Percentiles rank a stretch among this genome's conserved stretches.
These are phyloP conservation scores for Neovahlkampfia damariscottae DNA, from an alignment of 78 protist genomes.

Conservation along the genomic window DNA sequence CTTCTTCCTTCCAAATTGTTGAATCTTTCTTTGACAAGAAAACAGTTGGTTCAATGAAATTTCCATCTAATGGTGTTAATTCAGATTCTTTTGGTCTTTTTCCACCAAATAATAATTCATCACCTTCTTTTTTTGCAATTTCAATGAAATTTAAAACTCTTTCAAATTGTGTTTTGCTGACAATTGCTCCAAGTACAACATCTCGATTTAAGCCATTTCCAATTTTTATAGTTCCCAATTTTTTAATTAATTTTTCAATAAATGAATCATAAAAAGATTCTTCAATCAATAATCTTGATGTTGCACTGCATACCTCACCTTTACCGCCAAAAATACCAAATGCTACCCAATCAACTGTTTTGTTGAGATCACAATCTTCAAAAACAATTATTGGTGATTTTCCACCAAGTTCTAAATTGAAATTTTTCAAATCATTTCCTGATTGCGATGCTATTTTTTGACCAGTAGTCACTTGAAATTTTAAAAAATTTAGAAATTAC, in stretches of 20 bases:
- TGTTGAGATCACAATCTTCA: conserved; percentile 63
- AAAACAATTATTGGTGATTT: conserved; percentile 75
- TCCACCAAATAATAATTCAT: conserved; percentile 11
- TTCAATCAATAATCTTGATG: conserved; percentile 46
- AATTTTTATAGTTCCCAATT: not conserved
- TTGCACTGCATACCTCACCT: conserved; percentile 58
- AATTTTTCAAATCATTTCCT: conserved; percentile 1
- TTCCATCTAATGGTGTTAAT: conserved; percentile 24
- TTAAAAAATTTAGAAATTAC: no score
- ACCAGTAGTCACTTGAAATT: no score
- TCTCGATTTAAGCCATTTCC: conserved; percentile 17
- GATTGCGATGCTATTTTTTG: conserved; percentile 25
- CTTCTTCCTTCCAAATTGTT: conserved; percentile 35
- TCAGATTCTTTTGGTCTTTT: not conserved
- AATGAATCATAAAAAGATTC: conserved; percentile 40
- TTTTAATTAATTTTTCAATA: not conserved
- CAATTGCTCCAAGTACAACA: conserved; percentile 19
- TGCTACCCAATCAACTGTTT: conserved; percentile 27
- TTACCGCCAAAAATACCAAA: conserved; percentile 40
- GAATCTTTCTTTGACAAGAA: conserved; percentile 14
- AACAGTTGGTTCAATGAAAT: conserved; percentile 44
- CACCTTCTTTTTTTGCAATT: conserved; percentile 36
- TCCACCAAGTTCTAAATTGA: conserved; percentile 66
- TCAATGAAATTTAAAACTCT: conserved; percentile 8
- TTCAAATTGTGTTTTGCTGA: conserved; percentile 16